Evolutionary conservation across 1,139 yeast species (phyloP).

Genomic region (Scheffersomyces insectosa): DNA sequence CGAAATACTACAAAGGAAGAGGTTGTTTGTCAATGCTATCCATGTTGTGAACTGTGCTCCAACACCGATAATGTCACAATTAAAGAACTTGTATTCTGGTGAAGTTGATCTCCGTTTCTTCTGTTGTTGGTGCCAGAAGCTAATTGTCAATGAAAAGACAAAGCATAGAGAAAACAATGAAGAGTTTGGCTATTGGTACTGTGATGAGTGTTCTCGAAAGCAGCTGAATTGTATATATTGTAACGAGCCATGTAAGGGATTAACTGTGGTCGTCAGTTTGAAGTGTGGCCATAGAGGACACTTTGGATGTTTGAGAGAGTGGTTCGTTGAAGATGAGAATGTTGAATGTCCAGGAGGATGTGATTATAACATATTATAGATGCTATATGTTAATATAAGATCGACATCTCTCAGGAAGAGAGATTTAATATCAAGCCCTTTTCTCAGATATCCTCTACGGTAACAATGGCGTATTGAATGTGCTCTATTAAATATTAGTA

Average conservation of each 20-base stretch:
- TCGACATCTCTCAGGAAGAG: no score
- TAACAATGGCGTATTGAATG: neutral
- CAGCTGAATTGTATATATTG: constrained; percentile 80
- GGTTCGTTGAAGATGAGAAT: constrained; percentile 71
- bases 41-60: constrained; percentile 54
- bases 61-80: constrained; percentile 30
- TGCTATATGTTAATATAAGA: neutral
- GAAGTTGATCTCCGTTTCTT: constrained; percentile 62
- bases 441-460: no score
- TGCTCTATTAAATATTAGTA: neutral
- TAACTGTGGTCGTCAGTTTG: constrained; percentile 61
- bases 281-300: constrained; percentile 91
- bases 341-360: constrained; percentile 85
- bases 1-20: constrained; percentile 52
- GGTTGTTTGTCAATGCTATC: constrained; percentile 59
- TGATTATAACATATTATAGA: constrained; percentile 16
- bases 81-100: constrained; percentile 48
- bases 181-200: constrained; percentile 76
- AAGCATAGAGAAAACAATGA: constrained; percentile 31
- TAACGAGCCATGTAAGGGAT: constrained; percentile 73
- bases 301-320: constrained; percentile 70
- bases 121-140: constrained; percentile 67
- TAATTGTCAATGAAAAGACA: constrained; percentile 64
- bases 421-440: no score
- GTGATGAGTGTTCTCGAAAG: constrained; percentile 64